These are phyloP conservation scores for Rhynchospora breviuscula DNA, from an alignment of 176 grass and related monocot genomes.

Conservation along the genomic window DNA sequence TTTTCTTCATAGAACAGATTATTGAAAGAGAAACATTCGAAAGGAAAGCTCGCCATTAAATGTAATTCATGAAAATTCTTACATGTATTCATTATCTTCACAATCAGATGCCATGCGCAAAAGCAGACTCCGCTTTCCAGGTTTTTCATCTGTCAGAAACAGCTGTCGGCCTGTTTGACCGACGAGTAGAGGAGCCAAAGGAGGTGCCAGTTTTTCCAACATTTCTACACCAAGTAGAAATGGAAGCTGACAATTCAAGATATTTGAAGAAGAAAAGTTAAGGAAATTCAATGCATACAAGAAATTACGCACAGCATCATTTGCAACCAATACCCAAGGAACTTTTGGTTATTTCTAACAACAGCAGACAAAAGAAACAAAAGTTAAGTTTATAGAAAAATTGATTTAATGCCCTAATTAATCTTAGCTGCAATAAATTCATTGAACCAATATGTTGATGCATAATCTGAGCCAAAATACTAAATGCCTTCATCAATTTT, in stretches of 20 bases:
- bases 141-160: conserved; percentile 76
- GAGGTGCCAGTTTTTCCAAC: conserved; percentile 71
- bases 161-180: conserved; percentile 72
- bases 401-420: background rate
- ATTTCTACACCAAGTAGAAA: conserved; percentile 70
- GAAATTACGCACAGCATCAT: background rate
- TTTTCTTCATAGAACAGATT: background rate
- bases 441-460: background rate
- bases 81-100: conserved; percentile 59
- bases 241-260: conserved; percentile 55
- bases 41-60: background rate
- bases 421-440: background rate
- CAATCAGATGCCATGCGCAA: conserved; percentile 65
- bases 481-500: background rate
- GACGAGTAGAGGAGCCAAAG: conserved; percentile 67
- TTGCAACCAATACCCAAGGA: background rate
- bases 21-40: background rate
- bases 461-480: background rate
- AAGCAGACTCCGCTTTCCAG: conserved; percentile 68
- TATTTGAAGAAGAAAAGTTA: conserved; percentile 5
- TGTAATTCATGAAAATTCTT: conserved; percentile 15
- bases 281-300: background rate
- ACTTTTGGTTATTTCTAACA: background rate
- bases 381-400: background rate
- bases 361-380: background rate